Evolutionary conservation across 805 yeast species (phyloP), one percentile per base, ranked within the genome.

Genomic region (Starmerella vaccinii): DNA sequence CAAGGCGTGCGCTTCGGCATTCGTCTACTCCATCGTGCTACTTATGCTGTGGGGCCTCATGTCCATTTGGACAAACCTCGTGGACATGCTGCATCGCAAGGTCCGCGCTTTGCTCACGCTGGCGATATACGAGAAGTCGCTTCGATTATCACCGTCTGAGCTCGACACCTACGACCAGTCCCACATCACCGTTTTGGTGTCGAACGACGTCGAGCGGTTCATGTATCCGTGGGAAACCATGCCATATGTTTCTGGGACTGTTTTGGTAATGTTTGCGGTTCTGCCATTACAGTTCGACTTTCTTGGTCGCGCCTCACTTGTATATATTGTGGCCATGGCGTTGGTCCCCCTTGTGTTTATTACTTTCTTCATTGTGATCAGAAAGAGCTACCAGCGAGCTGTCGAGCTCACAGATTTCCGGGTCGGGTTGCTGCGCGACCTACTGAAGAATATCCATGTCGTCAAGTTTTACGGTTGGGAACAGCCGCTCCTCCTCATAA

Each of bases 401-500:
- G 29, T 12, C 29, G 29, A 26, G 4, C 12, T 12, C 29, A 8
- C 95, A 3, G 96, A 88, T 64, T 65, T 69, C 22, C 77, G 97
- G 61, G 84, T 88, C 18, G 73, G 78, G 47, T 71, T 77, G 47
- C 78, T 85, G 65, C 81, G 84, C 58, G 97, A 88, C 64, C 76
- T 85, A 27, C 69, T 88, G 56, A 78, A 75, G 59, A 78, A 82
- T 56, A 76, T 88, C 72, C 84, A 82, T 63, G 74, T 81, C 65
- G 84, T 88, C 64, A 88, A 88, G 68, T 83, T 75, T 63, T 88
- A 87, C 64, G 84, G 92, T 0, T 88, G 95, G 95, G 96, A 89
- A 68, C 72, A 71, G 29, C 86, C 95, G 0, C 86, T 85, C 62
- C 71, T 72, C 46, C 63, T 71, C 7, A 69, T 72, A 43, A 73